Conservation (phyloP, 2,329 filamentous ascomycete species). For the Pestalotiopsis sp. region DNA sequence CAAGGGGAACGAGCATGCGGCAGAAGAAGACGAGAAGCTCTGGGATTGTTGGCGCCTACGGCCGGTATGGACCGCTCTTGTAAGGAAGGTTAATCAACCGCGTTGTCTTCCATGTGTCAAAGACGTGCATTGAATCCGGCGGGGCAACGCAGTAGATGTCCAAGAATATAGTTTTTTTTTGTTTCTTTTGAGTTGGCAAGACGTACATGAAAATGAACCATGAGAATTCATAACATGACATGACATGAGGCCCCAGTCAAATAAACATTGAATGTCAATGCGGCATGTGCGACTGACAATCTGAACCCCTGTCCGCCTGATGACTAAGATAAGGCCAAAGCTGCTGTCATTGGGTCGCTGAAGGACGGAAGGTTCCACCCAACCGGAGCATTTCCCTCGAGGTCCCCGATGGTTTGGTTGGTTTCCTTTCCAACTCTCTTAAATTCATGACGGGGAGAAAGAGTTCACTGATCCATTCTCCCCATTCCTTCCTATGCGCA, state of each 20-base stretch:
- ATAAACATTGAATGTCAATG: too few species aligned
- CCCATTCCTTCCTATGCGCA: neutral
- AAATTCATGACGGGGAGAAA: neutral
- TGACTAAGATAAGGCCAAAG: neutral
- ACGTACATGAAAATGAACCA: too few species aligned
- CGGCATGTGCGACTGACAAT: neutral
- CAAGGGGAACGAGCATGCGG: neutral
- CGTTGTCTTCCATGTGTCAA: too few species aligned
- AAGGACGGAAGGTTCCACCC: slow-evolving; percentile 3
- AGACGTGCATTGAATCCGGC: too few species aligned
- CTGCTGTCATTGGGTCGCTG: neutral
- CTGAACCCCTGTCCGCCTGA: neutral
- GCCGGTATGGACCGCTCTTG: neutral
- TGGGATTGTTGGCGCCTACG: neutral
- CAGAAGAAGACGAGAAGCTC: neutral
- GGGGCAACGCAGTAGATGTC: too few species aligned
- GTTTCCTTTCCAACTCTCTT: neutral
- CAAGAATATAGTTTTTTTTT: too few species aligned
- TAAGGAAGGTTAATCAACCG: neutral
- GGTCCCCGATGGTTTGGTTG: neutral
- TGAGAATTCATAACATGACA: too few species aligned
- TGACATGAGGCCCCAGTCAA: too few species aligned
- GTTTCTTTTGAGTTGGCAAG: too few species aligned
- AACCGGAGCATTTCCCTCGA: slow-evolving; percentile 2
- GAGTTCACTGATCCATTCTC: neutral